Conservation (phyloP, 768 basidiomycete species). For the Mycena kentingensis region DNA sequence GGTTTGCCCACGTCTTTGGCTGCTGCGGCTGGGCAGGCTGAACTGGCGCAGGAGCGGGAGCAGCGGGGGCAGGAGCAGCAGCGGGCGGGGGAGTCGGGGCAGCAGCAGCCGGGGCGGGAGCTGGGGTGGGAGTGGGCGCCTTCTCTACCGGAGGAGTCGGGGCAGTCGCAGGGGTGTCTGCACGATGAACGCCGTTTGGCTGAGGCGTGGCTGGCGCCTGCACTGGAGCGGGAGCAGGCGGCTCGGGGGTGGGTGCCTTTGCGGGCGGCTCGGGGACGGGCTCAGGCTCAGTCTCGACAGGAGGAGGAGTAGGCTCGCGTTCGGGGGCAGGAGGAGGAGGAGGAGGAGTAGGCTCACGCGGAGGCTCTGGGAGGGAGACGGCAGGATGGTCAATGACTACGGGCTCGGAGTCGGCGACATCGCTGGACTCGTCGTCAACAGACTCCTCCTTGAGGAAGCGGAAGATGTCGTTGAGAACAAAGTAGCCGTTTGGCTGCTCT, state of each 20-base stretch:
- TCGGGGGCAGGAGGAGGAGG: constrained; percentile 42
- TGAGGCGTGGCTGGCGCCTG: constrained; percentile 37
- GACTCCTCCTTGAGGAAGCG: constrained; percentile 97
- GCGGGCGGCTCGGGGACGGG: constrained; percentile 29
- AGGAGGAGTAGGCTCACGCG: constrained; percentile 43
- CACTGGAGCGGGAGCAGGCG: constrained; percentile 26
- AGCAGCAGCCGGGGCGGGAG: constrained; percentile 34
- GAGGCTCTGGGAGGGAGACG: constrained; percentile 33
- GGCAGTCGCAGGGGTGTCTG: constrained; percentile 36
- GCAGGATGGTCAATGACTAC: constrained; percentile 33
- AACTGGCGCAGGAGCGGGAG: constrained; percentile 36
- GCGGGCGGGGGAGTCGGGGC: constrained; percentile 32
- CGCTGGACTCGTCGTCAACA: constrained; percentile 74
- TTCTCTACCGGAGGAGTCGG: constrained; percentile 30
- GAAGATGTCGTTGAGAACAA: constrained; percentile 99
- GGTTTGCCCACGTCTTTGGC: constrained; percentile 89
- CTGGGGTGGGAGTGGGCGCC: constrained; percentile 29
- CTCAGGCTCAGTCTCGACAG: constrained; percentile 43
- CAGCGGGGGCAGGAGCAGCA: constrained; percentile 30
- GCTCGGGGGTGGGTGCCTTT: constrained; percentile 32
- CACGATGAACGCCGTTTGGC: constrained; percentile 41
- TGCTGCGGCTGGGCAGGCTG: constrained; percentile 46
- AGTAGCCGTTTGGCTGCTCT: constrained; percentile 98
- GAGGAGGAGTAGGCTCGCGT: constrained; percentile 30
- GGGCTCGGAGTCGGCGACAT: constrained; percentile 31